These are phyloP conservation scores for Panaeolus papilionaceus DNA, from an alignment of 768 basidiomycete genomes.

Conservation along the genomic window DNA sequence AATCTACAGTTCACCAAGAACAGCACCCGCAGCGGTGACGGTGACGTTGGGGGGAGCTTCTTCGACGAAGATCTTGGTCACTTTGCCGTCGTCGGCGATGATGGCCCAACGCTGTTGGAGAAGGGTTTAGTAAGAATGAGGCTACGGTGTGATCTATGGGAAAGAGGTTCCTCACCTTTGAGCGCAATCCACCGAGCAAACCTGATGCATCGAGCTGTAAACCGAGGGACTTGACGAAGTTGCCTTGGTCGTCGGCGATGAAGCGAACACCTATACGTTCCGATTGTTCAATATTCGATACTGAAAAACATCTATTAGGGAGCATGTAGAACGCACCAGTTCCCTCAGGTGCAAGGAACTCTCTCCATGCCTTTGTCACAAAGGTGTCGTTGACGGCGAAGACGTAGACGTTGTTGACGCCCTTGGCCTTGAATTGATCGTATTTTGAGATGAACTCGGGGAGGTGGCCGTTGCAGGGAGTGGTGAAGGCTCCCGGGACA, in stretches of 20 bases:
- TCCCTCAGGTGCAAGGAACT: slow-evolving; percentile 59
- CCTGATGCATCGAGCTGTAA: slow-evolving; percentile 66
- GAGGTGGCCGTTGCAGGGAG: slow-evolving; percentile 69
- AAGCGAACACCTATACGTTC: slow-evolving; percentile 55
- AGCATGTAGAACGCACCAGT: slow-evolving; percentile 48
- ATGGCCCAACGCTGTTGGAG: slow-evolving; percentile 57
- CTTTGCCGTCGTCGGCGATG: slow-evolving; percentile 62
- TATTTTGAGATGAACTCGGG: slow-evolving; percentile 69
- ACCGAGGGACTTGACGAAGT: slow-evolving; percentile 59
- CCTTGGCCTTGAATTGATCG: slow-evolving; percentile 78
- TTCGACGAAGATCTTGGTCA: slow-evolving; percentile 60
- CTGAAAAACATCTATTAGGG: background rate
- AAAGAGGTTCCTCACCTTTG: slow-evolving; percentile 51
- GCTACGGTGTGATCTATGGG: background rate
- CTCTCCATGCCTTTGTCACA: slow-evolving; percentile 77
- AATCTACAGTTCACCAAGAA: slow-evolving; percentile 42
- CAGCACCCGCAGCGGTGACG: slow-evolving; percentile 55
- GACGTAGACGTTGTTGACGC: slow-evolving; percentile 73
- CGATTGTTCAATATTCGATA: slow-evolving; percentile 7
- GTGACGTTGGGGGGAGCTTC: slow-evolving; percentile 50
- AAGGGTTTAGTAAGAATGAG: background rate
- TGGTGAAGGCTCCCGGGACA: slow-evolving; percentile 81
- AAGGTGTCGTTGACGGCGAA: slow-evolving; percentile 83
- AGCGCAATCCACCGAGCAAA: slow-evolving; percentile 69
- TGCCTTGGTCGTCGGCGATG: slow-evolving; percentile 72